A percentile compares a stretch with the other conserved stretches of the same genome.
Conservation (phyloP, 176 grass and related monocot species). For the Eremochloa ophiuroides region DNA sequence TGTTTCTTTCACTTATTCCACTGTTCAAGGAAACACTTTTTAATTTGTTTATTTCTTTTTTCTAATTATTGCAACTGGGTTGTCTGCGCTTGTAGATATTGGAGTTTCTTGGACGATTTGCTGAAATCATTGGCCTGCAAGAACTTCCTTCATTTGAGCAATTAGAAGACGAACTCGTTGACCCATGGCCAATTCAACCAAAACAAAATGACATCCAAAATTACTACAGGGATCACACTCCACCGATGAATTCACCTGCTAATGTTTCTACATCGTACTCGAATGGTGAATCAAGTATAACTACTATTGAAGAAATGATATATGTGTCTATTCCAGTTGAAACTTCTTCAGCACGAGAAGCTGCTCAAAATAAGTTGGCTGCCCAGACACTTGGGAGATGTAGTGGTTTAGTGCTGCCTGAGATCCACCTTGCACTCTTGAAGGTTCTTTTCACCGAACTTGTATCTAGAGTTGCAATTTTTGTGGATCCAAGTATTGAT, state of each 20-base stretch:
- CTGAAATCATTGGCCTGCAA: conserved; percentile 75
- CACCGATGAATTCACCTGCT: conserved; percentile 39
- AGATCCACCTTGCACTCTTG: conserved; percentile 70
- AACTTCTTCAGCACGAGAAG: conserved; percentile 55
- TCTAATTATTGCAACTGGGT: conserved; percentile 17
- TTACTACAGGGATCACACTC: conserved; percentile 39
- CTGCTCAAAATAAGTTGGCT: conserved; percentile 62
- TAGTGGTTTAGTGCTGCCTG: conserved; percentile 66
- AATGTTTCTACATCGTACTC: conserved; percentile 51
- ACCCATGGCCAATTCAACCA: conserved; percentile 73
- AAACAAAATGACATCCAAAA: conserved; percentile 44
- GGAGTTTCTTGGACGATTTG: conserved; percentile 76
- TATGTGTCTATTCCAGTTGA: conserved; percentile 70
- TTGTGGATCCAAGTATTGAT: conserved; percentile 84
- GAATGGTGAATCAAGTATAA: conserved; percentile 47
- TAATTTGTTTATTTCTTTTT: conserved; percentile 37
- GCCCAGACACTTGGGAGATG: conserved; percentile 67
- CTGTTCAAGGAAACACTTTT: conserved; percentile 17
- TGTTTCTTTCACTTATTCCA: conserved; percentile 27
- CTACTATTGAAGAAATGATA: conserved; percentile 47
- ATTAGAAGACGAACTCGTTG: conserved; percentile 91
- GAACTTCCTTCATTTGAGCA: conserved; percentile 83
- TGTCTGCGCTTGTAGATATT: conserved; percentile 63
- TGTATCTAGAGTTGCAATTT: conserved; percentile 61
- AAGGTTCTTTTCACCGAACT: conserved; percentile 82